phyloP scores from a whole-genome alignment of 23 red algal genomes.

The Gracilaria vermiculophylla region DNA sequence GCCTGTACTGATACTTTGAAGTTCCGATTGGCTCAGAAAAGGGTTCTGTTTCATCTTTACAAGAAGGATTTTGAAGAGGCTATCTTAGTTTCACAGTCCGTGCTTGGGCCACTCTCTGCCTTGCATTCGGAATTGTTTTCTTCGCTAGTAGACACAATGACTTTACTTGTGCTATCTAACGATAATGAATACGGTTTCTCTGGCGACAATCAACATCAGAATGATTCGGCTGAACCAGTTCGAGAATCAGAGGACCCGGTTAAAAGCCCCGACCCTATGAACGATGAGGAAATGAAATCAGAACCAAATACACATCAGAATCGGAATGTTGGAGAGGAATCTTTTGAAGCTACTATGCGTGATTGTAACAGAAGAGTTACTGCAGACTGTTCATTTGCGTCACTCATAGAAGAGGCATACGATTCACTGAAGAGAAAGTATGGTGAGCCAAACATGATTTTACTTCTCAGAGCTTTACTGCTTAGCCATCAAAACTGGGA shows the following conservation, averaged over 20 bases:
- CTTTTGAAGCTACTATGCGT: background rate
- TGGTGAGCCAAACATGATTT: constrained; percentile 4
- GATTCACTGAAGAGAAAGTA: background rate
- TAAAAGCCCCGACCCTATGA: background rate
- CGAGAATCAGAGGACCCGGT: background rate
- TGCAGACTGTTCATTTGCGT: constrained; percentile 13
- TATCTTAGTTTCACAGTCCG: background rate
- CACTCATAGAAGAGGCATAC: constrained; percentile 29
- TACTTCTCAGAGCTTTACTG: constrained; percentile 21
- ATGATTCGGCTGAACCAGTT: background rate
- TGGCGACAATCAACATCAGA: background rate
- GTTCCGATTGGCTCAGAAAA: constrained; percentile 44
- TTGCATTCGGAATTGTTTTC: constrained; percentile 9
- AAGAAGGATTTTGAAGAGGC: constrained; percentile 11
- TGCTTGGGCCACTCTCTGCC: constrained; percentile 8
- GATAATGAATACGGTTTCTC: background rate
- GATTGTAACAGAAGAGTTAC: background rate
- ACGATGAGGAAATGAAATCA: background rate
- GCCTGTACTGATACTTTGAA: background rate
- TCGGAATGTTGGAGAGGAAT: background rate
- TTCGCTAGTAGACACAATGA: constrained; percentile 23
- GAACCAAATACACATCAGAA: background rate
- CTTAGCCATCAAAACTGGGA: constrained; percentile 37
- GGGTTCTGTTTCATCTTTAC: constrained; percentile 12
- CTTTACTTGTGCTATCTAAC: constrained; percentile 19